Base-by-base conservation (phyloP, 768 basidiomycete species). In the Phanerodontia chrysosporium region DNA sequence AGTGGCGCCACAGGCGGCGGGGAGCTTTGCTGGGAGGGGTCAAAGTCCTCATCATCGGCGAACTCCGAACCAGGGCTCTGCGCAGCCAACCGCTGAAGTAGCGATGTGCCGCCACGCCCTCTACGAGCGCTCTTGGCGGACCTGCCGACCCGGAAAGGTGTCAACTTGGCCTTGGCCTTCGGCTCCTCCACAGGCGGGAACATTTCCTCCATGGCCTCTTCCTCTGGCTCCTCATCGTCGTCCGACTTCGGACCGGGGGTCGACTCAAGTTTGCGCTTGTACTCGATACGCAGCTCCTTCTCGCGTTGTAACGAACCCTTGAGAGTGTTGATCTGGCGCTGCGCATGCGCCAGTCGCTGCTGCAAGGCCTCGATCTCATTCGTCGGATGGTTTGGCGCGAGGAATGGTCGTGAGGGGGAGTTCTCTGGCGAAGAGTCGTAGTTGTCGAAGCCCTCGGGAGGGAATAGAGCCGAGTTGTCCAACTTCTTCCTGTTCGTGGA, bases 341-440 rank as follows among this genome's bases (percentile, higher is more conserved):
- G 91, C 3, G 93, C 90, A 70, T 94, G 92, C 12, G 90, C 88
- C 35, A 95, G 78, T 27, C 87, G 80, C 67, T 92, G 87, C 60
- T 92, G 87, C 14, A 94, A 74, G 0, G 85, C 83, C 65, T 94
- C 92, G 42, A 92, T 84, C 71, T 93, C 92, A 67, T 87, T 89
- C 69, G 76, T 84, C 9, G 88, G 89, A 65, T 88, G 89, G 66
- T 84, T 90, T 9, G 86, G 79, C 16, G 87, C 81, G 51, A 89
- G 75, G 78, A 89, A 87, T 2, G 85, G 79, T 55, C 76, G 76
- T 10, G 77, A 76, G 8, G 83, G 82, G 0, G 85, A 88, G 25
- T 78, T 80, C 58, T 90, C 87, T 2, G 87, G 88, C 3, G 70
- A 71, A 16, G 84, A 82, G 60, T 84, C 81, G 25, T 76, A 55